These are phyloP conservation scores for Coffea canephora DNA, from an alignment of 257 asterid species.

Conservation along the genomic window DNA sequence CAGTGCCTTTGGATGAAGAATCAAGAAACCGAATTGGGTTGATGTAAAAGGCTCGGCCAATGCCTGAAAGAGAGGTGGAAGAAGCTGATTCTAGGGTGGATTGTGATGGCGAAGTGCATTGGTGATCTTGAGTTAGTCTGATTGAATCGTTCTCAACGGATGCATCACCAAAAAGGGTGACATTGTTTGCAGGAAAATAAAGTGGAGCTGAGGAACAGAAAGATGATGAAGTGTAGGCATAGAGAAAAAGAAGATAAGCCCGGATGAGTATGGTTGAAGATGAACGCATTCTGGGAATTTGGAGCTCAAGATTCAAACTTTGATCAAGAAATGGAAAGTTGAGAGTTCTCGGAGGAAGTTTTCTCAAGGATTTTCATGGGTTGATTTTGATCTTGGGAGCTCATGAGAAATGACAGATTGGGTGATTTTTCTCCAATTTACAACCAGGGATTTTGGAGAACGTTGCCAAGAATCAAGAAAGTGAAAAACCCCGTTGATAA, in stretches of 20 bases:
- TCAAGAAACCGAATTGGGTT: conserved; percentile 65
- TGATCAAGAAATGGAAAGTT: background rate
- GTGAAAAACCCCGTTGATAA: background rate
- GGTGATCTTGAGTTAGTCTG: conserved; percentile 41
- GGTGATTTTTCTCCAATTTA: background rate
- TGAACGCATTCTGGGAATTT: conserved; percentile 18
- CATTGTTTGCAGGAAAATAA: conserved; percentile 30
- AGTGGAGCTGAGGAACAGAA: conserved; percentile 27
- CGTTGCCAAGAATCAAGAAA: background rate
- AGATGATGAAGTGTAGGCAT: conserved; percentile 28
- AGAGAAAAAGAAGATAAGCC: conserved; percentile 19
- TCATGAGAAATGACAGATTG: background rate
- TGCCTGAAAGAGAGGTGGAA: conserved; percentile 29
- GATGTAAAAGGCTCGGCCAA: conserved; percentile 60
- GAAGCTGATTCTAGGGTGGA: conserved; percentile 8
- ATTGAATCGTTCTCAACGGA: conserved; percentile 35
- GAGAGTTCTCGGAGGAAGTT: conserved; percentile 2
- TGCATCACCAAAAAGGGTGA: conserved; percentile 60
- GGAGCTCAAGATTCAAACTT: background rate
- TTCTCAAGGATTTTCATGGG: background rate
- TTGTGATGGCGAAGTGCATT: conserved; percentile 30
- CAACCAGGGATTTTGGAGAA: background rate
- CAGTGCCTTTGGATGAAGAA: conserved; percentile 40
- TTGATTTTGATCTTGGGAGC: background rate
- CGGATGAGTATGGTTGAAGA: conserved; percentile 23